Base-by-base conservation (phyloP, 106 monocot species). In the Dendrobium nobile region DNA sequence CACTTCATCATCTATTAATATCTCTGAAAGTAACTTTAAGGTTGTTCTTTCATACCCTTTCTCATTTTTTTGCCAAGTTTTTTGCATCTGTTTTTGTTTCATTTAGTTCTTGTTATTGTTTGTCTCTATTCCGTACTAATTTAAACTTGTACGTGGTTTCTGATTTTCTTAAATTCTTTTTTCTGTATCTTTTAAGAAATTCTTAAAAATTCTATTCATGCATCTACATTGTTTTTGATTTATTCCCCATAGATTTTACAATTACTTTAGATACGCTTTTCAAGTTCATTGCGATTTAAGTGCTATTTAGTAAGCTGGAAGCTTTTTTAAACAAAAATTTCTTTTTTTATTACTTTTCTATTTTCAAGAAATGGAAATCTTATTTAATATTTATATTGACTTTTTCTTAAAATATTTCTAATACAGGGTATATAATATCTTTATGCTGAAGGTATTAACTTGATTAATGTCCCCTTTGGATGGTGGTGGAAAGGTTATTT, bases 1-100 rank as follows among this genome's bases (percentile, higher is more conserved):
- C 82, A 85, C 84, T 82, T 89, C 90, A 77, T 48, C 87, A 40
- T 82, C 86, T 77, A 13, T 76, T 28, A 56, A 47, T 41, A 41
- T 76, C 28, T 24, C 84, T 48, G 75, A 82, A 54, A 82, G 73
- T 75, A 72, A 59, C 79, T 70, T 75, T 41, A 81, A 91, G 87
- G 88, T 92, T 33, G 9, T 81, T 82, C 37, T 80, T 37, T 42
- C n/a, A 28, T 80, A 37, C 13, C 1, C 47, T 2, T 37, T 37
- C 68, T 81, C 58, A 72, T 22, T 56, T 40, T 22, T 10, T 7
- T 51, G 22, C 11, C 9, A 5, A 24, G 10, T 55, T 67, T 67
- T 67, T 31, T 67, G 26, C 67, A 67, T 67, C 58, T 67, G n/a
- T 67, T 9, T 67, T 67, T 67, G 67, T 67, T 24, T 5, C 58